phyloP scores from a whole-genome alignment of 2,329 filamentous ascomycete species.

The Colletotrichum sp. region DNA sequence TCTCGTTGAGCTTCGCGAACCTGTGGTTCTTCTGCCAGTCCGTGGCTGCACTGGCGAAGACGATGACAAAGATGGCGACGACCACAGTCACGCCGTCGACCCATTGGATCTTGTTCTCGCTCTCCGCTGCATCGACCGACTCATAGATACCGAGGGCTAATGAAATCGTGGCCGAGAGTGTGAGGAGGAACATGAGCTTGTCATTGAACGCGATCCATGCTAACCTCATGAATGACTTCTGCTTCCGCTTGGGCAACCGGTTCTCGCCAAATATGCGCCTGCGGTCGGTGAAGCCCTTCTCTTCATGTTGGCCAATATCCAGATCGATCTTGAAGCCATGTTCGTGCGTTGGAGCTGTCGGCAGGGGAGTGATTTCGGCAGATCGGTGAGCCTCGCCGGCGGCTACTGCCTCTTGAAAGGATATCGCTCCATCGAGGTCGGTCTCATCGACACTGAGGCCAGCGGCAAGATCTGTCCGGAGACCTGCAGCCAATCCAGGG shows the following conservation, averaged over 20 bases:
- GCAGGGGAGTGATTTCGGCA: conserved; percentile 25
- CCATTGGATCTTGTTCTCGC: conserved; percentile 71
- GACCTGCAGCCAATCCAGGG: conserved; percentile 54
- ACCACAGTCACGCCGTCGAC: conserved; percentile 84
- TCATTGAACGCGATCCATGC: conserved; percentile 86
- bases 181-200: conserved; percentile 77
- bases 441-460: conserved; percentile 58
- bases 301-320: conserved; percentile 22
- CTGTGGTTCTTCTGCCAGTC: conserved; percentile 85
- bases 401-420: conserved; percentile 54
- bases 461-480: conserved; percentile 51
- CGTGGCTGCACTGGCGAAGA: conserved; percentile 78
- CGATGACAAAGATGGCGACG: conserved; percentile 77
- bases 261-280: conserved; percentile 75
- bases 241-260: conserved; percentile 69
- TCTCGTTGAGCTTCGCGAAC: conserved; percentile 80
- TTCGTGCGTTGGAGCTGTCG: conserved; percentile 28
- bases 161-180: conserved; percentile 75
- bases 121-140: conserved; percentile 60
- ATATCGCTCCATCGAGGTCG: conserved; percentile 45
- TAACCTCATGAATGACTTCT: conserved; percentile 72
- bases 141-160: conserved; percentile 78
- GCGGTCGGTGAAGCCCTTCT: conserved; percentile 59
- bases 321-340: conserved; percentile 17
- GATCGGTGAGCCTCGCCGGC: conserved; percentile 38